These are phyloP conservation scores for Galeopsis tetrahit DNA, from an alignment of 257 asterid genomes.

Conservation along the genomic window DNA sequence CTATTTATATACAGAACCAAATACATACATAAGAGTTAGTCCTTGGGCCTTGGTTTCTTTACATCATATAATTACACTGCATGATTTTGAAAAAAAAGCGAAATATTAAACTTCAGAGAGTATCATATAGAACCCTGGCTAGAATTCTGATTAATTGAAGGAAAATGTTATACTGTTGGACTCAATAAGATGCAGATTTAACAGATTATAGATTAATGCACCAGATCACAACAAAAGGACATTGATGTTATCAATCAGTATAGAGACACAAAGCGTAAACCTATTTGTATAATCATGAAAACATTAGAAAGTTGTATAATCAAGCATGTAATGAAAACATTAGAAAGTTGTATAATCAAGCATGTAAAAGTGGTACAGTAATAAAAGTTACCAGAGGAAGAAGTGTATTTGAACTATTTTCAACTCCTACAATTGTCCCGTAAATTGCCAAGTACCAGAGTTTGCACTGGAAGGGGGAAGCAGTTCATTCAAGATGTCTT, in stretches of 20 bases:
- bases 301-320: slow-evolving; percentile 2
- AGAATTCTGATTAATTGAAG: background rate
- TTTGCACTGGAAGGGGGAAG: slow-evolving; percentile 57
- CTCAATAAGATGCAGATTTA: slow-evolving; percentile 4
- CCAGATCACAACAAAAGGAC: slow-evolving; percentile 25
- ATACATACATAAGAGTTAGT: background rate
- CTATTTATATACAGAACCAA: no score
- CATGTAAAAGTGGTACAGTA: slow-evolving; percentile 8
- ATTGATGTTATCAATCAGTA: slow-evolving; percentile 8
- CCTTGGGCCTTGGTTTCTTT: slow-evolving; percentile 5
- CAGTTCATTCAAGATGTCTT: slow-evolving; percentile 54
- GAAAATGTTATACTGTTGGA: slow-evolving; percentile 6
- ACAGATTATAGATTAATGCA: slow-evolving; percentile 3
- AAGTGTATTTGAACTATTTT: slow-evolving; percentile 18
- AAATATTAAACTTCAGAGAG: background rate
- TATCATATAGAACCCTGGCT: background rate
- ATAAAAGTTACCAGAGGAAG: slow-evolving; percentile 40
- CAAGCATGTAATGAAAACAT: slow-evolving; percentile 13
- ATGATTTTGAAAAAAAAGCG: background rate
- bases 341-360: slow-evolving; percentile 13
- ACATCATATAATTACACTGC: slow-evolving; percentile 20
- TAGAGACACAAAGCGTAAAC: slow-evolving; percentile 13
- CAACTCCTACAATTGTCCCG: slow-evolving; percentile 54
- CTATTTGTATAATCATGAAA: slow-evolving; percentile 9
- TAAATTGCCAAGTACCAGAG: slow-evolving; percentile 55